Percentiles rank a stretch among this genome's conserved stretches.
Evolutionary conservation across 1,284 basidiomycete species (phyloP).

Genomic region (Leccinum solheimii): DNA sequence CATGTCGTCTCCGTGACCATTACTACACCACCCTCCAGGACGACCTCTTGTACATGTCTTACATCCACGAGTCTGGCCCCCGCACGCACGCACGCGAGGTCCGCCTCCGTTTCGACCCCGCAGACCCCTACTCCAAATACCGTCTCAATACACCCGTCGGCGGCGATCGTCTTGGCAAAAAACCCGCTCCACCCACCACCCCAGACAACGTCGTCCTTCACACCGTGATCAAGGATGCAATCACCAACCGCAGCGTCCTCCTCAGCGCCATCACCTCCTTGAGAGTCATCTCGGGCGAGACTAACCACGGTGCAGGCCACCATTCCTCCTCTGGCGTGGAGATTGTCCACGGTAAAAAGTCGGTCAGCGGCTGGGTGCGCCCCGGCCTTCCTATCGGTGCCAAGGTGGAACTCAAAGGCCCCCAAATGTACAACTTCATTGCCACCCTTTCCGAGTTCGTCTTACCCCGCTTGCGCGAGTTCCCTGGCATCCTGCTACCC

Average conservation of each 20-base stretch:
- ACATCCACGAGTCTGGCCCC: slow-evolving; percentile 67
- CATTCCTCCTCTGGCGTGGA: slow-evolving; percentile 76
- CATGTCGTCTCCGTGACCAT: slow-evolving; percentile 80
- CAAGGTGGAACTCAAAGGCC: slow-evolving; percentile 88
- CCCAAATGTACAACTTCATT: slow-evolving; percentile 93
- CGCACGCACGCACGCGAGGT: slow-evolving; percentile 57
- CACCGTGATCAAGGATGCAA: slow-evolving; percentile 80
- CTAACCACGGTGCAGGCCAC: slow-evolving; percentile 65
- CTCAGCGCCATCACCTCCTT: slow-evolving; percentile 86
- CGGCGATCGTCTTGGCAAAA: slow-evolving; percentile 65
- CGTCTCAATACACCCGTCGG: slow-evolving; percentile 74
- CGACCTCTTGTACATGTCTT: slow-evolving; percentile 95
- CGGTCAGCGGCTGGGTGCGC: slow-evolving; percentile 86
- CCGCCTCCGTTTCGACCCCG: slow-evolving; percentile 72
- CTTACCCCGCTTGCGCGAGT: slow-evolving; percentile 89
- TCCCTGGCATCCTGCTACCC: slow-evolving; percentile 77
- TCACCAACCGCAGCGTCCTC: slow-evolving; percentile 75
- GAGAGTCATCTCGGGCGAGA: slow-evolving; percentile 86
- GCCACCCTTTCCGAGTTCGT: slow-evolving; percentile 91
- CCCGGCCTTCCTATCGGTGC: slow-evolving; percentile 62
- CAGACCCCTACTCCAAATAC: slow-evolving; percentile 78
- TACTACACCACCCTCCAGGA: slow-evolving; percentile 83
- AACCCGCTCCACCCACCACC: slow-evolving; percentile 62
- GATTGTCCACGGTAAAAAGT: slow-evolving; percentile 77
- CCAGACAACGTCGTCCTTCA: slow-evolving; percentile 77